phyloP scores from a whole-genome alignment of 2,329 filamentous ascomycete genomes.

The Claviceps purpurea region DNA sequence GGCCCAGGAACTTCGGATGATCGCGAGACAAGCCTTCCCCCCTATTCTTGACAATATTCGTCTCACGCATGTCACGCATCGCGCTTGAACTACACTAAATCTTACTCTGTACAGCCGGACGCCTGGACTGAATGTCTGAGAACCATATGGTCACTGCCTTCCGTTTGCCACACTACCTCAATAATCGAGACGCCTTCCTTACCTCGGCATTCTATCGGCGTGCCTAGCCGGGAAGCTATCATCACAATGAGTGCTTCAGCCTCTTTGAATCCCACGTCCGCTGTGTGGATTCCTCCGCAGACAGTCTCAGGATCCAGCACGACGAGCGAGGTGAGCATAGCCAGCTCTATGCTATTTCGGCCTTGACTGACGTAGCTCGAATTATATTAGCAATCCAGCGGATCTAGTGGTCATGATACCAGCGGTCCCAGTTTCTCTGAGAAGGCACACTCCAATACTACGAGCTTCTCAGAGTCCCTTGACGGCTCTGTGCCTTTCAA shows the following conservation, averaged over 20 bases:
- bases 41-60: too few species aligned
- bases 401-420: not conserved
- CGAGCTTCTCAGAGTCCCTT: conserved; percentile 3
- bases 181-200: not conserved
- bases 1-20: too few species aligned
- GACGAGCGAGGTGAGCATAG: conserved; percentile 4
- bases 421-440: not conserved
- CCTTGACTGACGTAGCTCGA: not conserved
- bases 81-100: not conserved
- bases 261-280: conserved; percentile 2
- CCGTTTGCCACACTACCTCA: not conserved
- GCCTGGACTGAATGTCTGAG: too few species aligned
- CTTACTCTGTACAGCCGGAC: not conserved
- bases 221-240: not conserved
- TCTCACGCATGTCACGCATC: not conserved
- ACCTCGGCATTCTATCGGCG: not conserved
- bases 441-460: conserved; percentile 1
- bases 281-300: conserved; percentile 1
- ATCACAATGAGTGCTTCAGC: conserved; percentile 1
- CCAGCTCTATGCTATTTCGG: not conserved
- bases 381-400: not conserved
- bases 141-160: not conserved
- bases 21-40: too few species aligned
- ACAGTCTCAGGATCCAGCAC: not conserved
- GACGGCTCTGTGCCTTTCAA: conserved; percentile 1